These are phyloP conservation scores for Colletotrichum liaoningense DNA, from an alignment of 2,329 filamentous ascomycete genomes.

Conservation along the genomic window DNA sequence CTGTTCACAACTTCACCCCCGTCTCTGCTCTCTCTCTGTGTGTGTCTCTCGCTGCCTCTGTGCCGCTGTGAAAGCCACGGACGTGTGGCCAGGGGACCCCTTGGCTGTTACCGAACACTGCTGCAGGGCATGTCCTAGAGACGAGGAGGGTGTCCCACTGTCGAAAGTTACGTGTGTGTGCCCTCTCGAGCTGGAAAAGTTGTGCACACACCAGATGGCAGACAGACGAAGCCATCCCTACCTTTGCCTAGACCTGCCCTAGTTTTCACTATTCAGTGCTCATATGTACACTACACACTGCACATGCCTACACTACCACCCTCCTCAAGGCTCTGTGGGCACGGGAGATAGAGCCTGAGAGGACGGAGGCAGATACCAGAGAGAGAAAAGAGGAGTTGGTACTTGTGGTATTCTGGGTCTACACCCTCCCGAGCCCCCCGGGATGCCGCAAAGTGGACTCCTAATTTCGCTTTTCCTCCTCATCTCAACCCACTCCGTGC, in stretches of 20 bases:
- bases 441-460: constrained; percentile 36
- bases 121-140: constrained; percentile 9
- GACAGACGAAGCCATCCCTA: constrained; percentile 5
- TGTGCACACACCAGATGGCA: constrained; percentile 22
- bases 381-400: not conserved
- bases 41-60: no score
- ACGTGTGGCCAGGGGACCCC: not conserved
- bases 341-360: not conserved
- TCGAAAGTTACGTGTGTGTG: not conserved
- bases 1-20: not conserved
- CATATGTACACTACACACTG: not conserved
- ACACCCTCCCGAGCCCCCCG: constrained; percentile 33
- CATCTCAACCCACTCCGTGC: constrained; percentile 41
- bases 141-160: not conserved
- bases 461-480: constrained; percentile 37
- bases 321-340: not conserved
- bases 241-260: not conserved
- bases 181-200: constrained; percentile 1
- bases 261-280: not conserved
- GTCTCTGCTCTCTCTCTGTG: not conserved
- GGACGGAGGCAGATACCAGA: not conserved
- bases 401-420: constrained; percentile 8
- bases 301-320: not conserved
- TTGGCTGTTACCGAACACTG: constrained; percentile 14
- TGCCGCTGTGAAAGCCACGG: constrained; percentile 9